Evolutionary conservation across 2,329 filamentous ascomycete species (phyloP).

Genomic region (Colletotrichum zoysiae): DNA sequence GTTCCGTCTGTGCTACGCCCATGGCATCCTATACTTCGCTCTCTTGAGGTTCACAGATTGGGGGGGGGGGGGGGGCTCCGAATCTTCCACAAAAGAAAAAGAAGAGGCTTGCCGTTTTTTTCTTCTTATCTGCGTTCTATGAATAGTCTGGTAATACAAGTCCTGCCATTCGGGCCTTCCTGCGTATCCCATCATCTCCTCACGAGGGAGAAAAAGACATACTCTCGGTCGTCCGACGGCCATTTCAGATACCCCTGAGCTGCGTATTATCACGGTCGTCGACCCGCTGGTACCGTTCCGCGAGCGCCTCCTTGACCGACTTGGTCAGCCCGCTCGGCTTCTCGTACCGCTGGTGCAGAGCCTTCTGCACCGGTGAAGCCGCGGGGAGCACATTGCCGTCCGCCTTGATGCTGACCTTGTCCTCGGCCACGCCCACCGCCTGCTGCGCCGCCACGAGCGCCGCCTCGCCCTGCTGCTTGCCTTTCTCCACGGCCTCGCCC

Average conservation of each 20-base stretch:
- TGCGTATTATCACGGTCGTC: conserved; percentile 60
- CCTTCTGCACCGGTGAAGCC: conserved; percentile 61
- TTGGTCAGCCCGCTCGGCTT: conserved; percentile 57
- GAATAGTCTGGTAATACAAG: conserved; percentile 37
- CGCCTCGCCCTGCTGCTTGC: conserved; percentile 33
- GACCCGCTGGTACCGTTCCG: conserved; percentile 66
- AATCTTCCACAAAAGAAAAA: conserved; percentile 24
- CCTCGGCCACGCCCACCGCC: conserved; percentile 44
- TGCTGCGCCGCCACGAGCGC: conserved; percentile 49
- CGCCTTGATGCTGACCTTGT: conserved; percentile 50
- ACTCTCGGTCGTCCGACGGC: background rate
- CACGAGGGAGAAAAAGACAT: background rate
- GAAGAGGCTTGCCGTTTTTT: conserved; percentile 31
- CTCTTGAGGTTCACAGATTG: background rate
- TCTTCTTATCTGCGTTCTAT: conserved; percentile 21
- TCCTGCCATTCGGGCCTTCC: conserved; percentile 15
- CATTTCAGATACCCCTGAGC: conserved; percentile 52
- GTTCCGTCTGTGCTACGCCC: conserved; percentile 12
- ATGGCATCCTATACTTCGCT: background rate
- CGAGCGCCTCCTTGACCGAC: conserved; percentile 66
- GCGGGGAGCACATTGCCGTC: conserved; percentile 56
- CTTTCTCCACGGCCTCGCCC: conserved; percentile 36
- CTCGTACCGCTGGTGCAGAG: conserved; percentile 65
- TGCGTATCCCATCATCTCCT: background rate
- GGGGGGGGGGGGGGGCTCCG: background rate